Conservation (phyloP, 148 eudicot genomes). For the Simmondsia chinensis region DNA sequence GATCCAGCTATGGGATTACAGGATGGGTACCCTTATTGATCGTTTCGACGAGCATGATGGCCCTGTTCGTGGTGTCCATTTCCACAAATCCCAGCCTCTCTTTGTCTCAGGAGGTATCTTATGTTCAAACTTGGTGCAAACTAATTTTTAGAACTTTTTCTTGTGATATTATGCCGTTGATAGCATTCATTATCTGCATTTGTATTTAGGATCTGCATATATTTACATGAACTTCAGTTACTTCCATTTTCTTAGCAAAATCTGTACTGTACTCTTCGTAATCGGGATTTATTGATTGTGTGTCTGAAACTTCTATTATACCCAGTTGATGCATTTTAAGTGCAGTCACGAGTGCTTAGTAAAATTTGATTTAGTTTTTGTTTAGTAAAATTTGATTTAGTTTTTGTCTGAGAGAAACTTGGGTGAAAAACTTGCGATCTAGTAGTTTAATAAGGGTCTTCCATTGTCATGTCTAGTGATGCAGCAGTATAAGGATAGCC, state of each 20-base stretch:
- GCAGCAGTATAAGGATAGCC: too few species aligned
- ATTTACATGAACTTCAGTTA: background rate
- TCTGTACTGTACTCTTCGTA: too few species aligned
- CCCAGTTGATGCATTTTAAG: too few species aligned
- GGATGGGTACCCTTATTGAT: conserved; percentile 65
- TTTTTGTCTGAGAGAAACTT: too few species aligned
- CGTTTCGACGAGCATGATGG: conserved; percentile 66
- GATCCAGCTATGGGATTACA: conserved; percentile 71
- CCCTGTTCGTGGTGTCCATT: conserved; percentile 69
- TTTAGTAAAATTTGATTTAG: too few species aligned
- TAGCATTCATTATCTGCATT: background rate
- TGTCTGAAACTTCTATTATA: too few species aligned
- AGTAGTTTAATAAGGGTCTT: too few species aligned
- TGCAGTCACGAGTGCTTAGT: too few species aligned
- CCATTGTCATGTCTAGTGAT: too few species aligned
- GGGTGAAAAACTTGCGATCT: too few species aligned
- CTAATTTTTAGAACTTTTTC: background rate
- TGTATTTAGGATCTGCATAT: background rate
- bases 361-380: too few species aligned
- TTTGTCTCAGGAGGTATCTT: conserved; percentile 63
- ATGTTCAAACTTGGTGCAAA: background rate
- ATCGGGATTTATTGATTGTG: too few species aligned
- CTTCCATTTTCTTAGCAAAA: background rate
- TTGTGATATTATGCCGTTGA: background rate
- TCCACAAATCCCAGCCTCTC: conserved; percentile 59